Evolutionary conservation across 495 filamentous ascomycete genomes (phyloP).

Genomic region (Amphirosellinia nigrospora): DNA sequence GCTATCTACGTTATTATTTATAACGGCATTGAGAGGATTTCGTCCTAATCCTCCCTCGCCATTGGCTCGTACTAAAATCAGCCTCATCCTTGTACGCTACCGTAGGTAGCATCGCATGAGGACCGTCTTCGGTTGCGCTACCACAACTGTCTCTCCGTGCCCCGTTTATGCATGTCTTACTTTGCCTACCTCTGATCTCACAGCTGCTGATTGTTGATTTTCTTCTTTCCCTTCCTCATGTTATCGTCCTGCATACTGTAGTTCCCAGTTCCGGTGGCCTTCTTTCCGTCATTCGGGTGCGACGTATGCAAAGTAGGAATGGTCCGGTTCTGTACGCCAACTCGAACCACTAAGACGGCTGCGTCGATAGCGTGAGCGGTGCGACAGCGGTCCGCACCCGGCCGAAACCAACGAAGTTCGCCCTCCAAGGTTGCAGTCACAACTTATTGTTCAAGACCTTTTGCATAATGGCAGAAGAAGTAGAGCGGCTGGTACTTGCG

Average conservation of each 20-base stretch:
- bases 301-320: constrained; percentile 3
- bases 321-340: background rate
- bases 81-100: constrained; percentile 24
- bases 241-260: background rate
- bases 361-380: constrained; percentile 1
- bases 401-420: constrained; percentile 2
- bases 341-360: constrained; percentile 2
- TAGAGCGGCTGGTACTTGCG: constrained; percentile 45
- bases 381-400: background rate
- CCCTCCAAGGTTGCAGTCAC: constrained; percentile 1
- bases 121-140: background rate
- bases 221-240: constrained; percentile 3
- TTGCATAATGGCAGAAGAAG: constrained; percentile 43
- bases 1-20: background rate
- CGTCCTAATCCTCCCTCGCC: background rate
- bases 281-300: background rate
- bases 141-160: constrained; percentile 7
- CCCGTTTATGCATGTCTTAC: constrained; percentile 25
- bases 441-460: background rate
- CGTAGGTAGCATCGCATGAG: background rate
- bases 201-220: background rate
- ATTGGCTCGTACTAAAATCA: constrained; percentile 20
- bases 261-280: background rate
- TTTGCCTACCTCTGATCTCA: constrained; percentile 9
- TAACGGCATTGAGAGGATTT: constrained; percentile 4